Percentiles rank a stretch among this genome's conserved stretches.
These are phyloP conservation scores for Didymella glomerata DNA, from an alignment of 2,329 filamentous ascomycete genomes.

Conservation along the genomic window DNA sequence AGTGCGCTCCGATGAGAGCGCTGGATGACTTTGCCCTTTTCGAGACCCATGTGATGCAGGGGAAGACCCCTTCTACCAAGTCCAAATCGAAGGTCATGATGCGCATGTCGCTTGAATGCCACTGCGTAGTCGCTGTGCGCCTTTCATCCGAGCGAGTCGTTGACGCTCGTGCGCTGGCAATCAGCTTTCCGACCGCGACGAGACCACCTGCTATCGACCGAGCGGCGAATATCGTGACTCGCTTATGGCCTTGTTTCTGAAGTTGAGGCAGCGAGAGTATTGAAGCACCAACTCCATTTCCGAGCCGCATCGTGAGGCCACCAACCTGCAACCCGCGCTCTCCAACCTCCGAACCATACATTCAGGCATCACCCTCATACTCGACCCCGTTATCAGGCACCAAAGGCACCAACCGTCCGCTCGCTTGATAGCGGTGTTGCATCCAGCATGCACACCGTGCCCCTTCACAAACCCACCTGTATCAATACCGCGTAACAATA, in stretches of 20 bases:
- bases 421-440: conserved; percentile 5
- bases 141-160: neutral
- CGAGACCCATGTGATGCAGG: neutral
- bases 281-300: conserved; percentile 8
- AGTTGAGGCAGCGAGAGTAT: neutral
- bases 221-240: conserved; percentile 8
- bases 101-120: neutral
- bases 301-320: conserved; percentile 2
- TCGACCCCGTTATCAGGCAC: conserved; percentile 14
- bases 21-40: neutral
- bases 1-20: neutral
- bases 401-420: conserved; percentile 13
- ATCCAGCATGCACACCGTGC: conserved; percentile 4
- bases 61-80: neutral
- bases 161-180: neutral
- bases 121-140: neutral
- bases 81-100: neutral
- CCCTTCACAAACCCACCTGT: conserved; percentile 10
- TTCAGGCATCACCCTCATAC: conserved; percentile 13
- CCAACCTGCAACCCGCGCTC: conserved; percentile 1
- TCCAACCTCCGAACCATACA: conserved; percentile 1
- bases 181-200: neutral
- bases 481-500: conserved; percentile 17
- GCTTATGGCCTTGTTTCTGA: neutral
- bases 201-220: neutral